These are phyloP conservation scores for Chaetomium globosum DNA, from an alignment of 2,329 filamentous ascomycete genomes.

Conservation along the genomic window DNA sequence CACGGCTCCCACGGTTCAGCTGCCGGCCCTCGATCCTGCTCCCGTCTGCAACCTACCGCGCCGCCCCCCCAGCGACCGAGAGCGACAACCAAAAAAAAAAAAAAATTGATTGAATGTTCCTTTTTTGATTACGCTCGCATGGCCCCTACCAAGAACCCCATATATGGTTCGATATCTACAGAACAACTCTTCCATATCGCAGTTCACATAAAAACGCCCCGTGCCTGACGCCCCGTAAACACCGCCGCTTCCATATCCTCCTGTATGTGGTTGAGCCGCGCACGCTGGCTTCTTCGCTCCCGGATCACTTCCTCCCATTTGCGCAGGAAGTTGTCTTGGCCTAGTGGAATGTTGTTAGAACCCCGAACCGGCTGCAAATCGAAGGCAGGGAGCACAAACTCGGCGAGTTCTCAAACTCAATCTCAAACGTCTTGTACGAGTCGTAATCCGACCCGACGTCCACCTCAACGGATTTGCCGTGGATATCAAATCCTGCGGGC, in stretches of 20 bases:
- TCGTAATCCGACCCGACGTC: slow-evolving; percentile 37
- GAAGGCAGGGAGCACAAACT: slow-evolving; percentile 30
- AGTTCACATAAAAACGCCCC: slow-evolving; percentile 30
- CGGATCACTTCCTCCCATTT: slow-evolving; percentile 41
- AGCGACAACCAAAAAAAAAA: background rate
- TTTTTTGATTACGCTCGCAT: background rate
- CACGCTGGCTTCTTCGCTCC: slow-evolving; percentile 36
- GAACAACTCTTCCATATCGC: background rate
- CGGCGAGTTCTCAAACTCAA: slow-evolving; percentile 41
- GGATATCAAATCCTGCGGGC: slow-evolving; percentile 37
- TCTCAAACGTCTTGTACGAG: slow-evolving; percentile 40
- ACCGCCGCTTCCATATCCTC: slow-evolving; percentile 38
- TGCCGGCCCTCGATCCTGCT: background rate
- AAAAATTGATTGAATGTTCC: background rate
- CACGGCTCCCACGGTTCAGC: background rate
- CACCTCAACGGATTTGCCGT: slow-evolving; percentile 35
- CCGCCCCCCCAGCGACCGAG: background rate
- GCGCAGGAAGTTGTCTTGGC: slow-evolving; percentile 39
- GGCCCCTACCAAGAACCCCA: background rate
- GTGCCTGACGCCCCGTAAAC: slow-evolving; percentile 36
- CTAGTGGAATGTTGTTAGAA: slow-evolving; percentile 20
- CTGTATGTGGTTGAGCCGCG: slow-evolving; percentile 34
- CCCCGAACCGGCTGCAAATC: background rate
- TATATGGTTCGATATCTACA: background rate
- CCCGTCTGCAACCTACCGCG: background rate